Percentiles rank a stretch among this genome's conserved stretches.
phyloP scores from a whole-genome alignment of 2,329 filamentous ascomycete species.

The Fragosphaeria purpurea region DNA sequence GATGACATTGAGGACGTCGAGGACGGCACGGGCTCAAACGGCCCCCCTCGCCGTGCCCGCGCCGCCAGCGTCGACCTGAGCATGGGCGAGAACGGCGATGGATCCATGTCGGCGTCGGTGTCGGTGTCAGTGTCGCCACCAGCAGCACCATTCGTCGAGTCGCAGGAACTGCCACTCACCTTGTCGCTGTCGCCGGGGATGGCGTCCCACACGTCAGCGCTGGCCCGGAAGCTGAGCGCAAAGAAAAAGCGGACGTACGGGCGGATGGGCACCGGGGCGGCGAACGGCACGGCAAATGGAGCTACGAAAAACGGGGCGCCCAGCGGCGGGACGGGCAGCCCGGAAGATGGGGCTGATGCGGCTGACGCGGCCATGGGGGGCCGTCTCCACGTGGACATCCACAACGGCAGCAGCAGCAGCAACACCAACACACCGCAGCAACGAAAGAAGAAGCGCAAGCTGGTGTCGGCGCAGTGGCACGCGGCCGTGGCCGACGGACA shows the following conservation, averaged over 20 bases:
- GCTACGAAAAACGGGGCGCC: neutral
- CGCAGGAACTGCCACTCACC: neutral
- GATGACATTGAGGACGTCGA: neutral
- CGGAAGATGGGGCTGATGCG: neutral
- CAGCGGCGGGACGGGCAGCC: neutral
- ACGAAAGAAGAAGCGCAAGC: conserved; percentile 6
- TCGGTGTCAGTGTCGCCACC: neutral
- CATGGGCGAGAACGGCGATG: conserved; percentile 1
- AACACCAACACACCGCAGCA: neutral
- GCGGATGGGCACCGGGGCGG: neutral
- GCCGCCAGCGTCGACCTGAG: conserved; percentile 8
- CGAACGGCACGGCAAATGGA: neutral
- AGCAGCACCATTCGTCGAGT: neutral
- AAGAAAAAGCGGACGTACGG: neutral
- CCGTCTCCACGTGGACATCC: neutral
- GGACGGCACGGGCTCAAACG: neutral
- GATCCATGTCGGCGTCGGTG: neutral
- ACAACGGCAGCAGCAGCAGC: too few relatives aligned
- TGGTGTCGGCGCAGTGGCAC: conserved; percentile 3
- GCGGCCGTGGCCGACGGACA: neutral
- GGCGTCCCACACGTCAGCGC: neutral
- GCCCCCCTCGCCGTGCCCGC: neutral
- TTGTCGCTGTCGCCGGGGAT: conserved; percentile 6
- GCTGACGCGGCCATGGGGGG: neutral
- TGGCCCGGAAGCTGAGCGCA: neutral